phyloP scores from a whole-genome alignment of 805 yeast species.

The Candida patagonica region DNA sequence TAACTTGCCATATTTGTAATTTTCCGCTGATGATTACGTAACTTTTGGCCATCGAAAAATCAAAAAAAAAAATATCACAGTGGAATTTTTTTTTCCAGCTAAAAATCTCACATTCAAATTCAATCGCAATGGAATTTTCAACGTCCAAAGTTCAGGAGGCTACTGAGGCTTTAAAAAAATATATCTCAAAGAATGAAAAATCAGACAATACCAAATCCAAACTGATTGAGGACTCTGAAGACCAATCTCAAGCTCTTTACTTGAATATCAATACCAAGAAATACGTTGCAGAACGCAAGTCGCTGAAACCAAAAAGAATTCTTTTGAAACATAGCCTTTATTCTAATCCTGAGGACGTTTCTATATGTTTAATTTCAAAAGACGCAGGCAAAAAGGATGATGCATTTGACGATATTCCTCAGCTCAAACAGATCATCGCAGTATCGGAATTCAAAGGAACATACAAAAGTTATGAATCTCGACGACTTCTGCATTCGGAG shows the following conservation, averaged over 20 bases:
- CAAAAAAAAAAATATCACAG: conserved; percentile 1
- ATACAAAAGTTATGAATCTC: conserved; percentile 81
- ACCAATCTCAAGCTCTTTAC: conserved; percentile 37
- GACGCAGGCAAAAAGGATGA: conserved; percentile 43
- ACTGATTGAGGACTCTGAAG: conserved; percentile 48
- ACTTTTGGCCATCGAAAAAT: neutral
- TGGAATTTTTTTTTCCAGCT: neutral
- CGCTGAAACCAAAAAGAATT: conserved; percentile 34
- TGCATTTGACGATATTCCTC: conserved; percentile 15
- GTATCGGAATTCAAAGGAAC: conserved; percentile 71
- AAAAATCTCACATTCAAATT: neutral
- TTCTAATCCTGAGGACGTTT: conserved; percentile 34
- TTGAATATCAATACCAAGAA: conserved; percentile 59
- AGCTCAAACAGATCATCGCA: conserved; percentile 47
- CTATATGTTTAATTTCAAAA: conserved; percentile 59
- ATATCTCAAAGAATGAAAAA: conserved; percentile 32
- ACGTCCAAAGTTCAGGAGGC: conserved; percentile 28
- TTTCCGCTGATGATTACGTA: no score
- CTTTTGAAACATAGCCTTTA: conserved; percentile 38
- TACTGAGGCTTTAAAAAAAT: conserved; percentile 54
- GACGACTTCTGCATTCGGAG: conserved; percentile 59
- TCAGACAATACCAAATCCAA: conserved; percentile 23
- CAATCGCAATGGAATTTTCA: conserved; percentile 6
- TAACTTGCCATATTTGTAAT: no score
- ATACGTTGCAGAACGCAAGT: conserved; percentile 49